These are phyloP conservation scores for Cenococcum geophilum DNA, from an alignment of 495 filamentous ascomycete species.

Conservation along the genomic window DNA sequence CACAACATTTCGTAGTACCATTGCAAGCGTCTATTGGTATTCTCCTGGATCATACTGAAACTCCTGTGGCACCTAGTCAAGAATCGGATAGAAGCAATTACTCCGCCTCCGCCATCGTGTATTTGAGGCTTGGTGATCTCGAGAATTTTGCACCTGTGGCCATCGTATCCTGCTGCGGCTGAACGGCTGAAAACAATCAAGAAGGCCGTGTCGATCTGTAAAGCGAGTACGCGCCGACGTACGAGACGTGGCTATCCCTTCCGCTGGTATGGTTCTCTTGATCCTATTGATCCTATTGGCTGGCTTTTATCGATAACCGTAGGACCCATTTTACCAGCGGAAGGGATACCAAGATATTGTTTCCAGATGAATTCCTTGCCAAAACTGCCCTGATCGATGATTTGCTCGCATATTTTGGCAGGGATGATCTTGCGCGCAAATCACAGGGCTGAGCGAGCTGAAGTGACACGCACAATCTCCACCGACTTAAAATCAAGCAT, in stretches of 20 bases:
- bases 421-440: not conserved
- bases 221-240: not conserved
- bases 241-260: not conserved
- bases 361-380: too few species aligned
- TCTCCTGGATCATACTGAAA: too few species aligned
- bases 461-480: slow-evolving; percentile 3
- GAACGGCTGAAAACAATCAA: not conserved
- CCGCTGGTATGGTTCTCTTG: too few species aligned
- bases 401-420: slow-evolving; percentile 1
- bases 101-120: not conserved
- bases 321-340: too few species aligned
- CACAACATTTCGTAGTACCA: too few species aligned
- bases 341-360: too few species aligned
- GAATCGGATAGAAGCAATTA: not conserved
- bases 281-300: too few species aligned
- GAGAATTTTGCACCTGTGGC: not conserved
- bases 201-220: not conserved
- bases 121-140: not conserved
- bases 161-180: not conserved
- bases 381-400: not conserved
- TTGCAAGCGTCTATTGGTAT: too few species aligned
- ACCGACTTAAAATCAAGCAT: not conserved
- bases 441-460: slow-evolving; percentile 6
- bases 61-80: not conserved
- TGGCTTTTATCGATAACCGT: too few species aligned